A percentile compares a stretch with the other conserved stretches of the same genome.
Evolutionary conservation across 768 basidiomycete species (phyloP).

Genomic region (Rhizopogon sp.): DNA sequence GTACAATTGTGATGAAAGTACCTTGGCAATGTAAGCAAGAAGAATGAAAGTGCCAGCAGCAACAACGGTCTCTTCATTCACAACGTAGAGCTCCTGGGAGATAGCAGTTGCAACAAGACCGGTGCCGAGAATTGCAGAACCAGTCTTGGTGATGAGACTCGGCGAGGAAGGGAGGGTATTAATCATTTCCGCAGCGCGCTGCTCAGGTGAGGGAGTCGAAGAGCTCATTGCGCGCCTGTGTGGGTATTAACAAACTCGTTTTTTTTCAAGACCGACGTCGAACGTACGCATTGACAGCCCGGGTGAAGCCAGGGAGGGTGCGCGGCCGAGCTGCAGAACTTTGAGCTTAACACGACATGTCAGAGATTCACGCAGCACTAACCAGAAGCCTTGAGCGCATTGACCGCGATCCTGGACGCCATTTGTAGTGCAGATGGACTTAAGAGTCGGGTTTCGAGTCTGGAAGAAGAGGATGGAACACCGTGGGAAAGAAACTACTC

Average conservation of each 20-base stretch:
- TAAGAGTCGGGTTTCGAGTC: slow-evolving; percentile 5
- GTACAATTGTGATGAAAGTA: slow-evolving; percentile 27
- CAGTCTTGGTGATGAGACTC: slow-evolving; percentile 91
- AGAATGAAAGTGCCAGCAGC: slow-evolving; percentile 81
- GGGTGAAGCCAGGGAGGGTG: slow-evolving; percentile 42
- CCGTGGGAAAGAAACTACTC: slow-evolving; percentile 28
- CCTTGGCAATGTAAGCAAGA: slow-evolving; percentile 78
- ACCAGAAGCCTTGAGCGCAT: slow-evolving; percentile 60
- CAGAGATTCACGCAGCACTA: slow-evolving; percentile 10
- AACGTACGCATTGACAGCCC: slow-evolving; percentile 44
- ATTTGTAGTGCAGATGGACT: slow-evolving; percentile 27
- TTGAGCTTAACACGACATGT: not conserved
- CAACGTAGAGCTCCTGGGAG: slow-evolving; percentile 95
- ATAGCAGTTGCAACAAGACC: slow-evolving; percentile 88
- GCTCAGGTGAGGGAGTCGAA: slow-evolving; percentile 66
- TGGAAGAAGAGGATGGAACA: slow-evolving; percentile 4
- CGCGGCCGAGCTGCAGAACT: slow-evolving; percentile 47
- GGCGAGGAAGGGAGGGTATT: slow-evolving; percentile 82
- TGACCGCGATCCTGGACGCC: slow-evolving; percentile 70
- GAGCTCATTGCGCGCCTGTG: slow-evolving; percentile 65
- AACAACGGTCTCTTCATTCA: slow-evolving; percentile 94
- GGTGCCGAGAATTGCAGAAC: slow-evolving; percentile 85
- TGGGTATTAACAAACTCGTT: not conserved
- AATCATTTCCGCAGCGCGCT: slow-evolving; percentile 88
- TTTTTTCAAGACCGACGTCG: slow-evolving; percentile 1